These are phyloP conservation scores for Fragilariopsis cylindrus DNA, from an alignment of 108 stramenopile genomes.

Conservation along the genomic window DNA sequence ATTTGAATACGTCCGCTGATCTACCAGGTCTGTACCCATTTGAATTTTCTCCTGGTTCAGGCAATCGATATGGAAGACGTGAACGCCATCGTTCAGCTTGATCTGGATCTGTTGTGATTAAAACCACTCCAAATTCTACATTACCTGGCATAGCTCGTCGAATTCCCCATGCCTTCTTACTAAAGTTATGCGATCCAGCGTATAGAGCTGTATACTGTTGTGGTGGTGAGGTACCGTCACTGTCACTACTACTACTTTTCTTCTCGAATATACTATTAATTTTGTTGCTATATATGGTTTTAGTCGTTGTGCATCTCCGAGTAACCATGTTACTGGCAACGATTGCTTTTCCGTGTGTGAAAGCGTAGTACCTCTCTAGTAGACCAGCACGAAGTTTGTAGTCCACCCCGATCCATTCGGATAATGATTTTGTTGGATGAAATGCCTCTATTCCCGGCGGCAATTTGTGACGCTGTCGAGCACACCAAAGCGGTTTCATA, in stretches of 20 bases:
- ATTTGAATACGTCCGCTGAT: too few species aligned
- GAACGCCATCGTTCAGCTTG: not conserved
- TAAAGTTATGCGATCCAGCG: constrained; percentile 28
- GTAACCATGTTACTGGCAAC: not conserved
- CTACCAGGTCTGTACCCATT: too few species aligned
- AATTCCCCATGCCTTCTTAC: constrained; percentile 17
- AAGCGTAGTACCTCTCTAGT: not conserved
- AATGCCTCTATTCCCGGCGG: not conserved
- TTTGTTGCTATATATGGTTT: not conserved
- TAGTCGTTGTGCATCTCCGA: not conserved
- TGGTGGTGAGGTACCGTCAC: not conserved
- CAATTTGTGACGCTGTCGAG: not conserved
- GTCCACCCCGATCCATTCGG: too few species aligned
- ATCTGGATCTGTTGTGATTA: not conserved
- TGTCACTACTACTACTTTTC: not conserved
- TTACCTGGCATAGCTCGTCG: constrained; percentile 1
- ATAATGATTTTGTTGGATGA: too few species aligned
- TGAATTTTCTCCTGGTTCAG: not conserved
- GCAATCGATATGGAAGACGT: constrained; percentile 16
- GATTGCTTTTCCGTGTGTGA: not conserved
- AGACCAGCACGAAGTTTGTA: not conserved
- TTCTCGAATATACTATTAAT: not conserved
- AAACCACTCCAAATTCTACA: constrained; percentile 23
- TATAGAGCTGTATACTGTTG: not conserved
- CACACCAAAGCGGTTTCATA: not conserved